Base-by-base conservation (phyloP, 2,329 filamentous ascomycete genomes). In the Pseudopithomyces maydicus region DNA sequence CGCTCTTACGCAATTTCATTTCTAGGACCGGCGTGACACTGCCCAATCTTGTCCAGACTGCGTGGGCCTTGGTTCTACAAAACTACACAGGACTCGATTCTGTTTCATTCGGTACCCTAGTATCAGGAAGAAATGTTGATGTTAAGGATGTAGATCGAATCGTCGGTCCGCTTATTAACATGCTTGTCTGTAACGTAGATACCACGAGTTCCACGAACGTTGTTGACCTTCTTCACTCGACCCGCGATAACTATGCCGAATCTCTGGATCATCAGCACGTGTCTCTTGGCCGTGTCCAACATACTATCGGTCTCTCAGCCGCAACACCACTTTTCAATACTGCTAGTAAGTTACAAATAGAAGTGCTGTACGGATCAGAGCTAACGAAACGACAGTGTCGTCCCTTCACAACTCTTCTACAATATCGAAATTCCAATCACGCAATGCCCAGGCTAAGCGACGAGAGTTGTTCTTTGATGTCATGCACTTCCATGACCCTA, bases 71-170 rank as follows among this genome's bases (percentile, higher is more conserved):
- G 45, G 54, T 66, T 2, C 54, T 75, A 20, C 65, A 61, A 1
- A 56, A 35, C 36, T 74, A 70, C 52, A 72, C 70, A 3, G 65
- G 62, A 3, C 62, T 63, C 2, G 52, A 61, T 23, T 42, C 72
- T 6, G 64, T 72, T 10, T 77, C 70, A 52, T 80, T 80, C 58
- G 76, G 75, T 15, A 79, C 77, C 56, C 70, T 77, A 56, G 41
- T 50, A 10, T 59, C 63, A 6, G 63, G 65, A 11, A 63, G 65
- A 4, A 77, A 81, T 61, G 69, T 74, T 14, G 74, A 75, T n/a
- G 66, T 81, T 3, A 61, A 69, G 3, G 74, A 72, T 1, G 78
- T 81, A 10, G 72, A 79, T 42, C 71, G 77, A 26, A 74, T 75
- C 47, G 74, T 80, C 39, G 79, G 79, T 1, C 62, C 75, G 1